A percentile compares a stretch with the other conserved stretches of the same genome.
Conservation (phyloP, 225 moss, liverwort and hornwort genomes). For the Pseudisothecium myosuroides region DNA sequence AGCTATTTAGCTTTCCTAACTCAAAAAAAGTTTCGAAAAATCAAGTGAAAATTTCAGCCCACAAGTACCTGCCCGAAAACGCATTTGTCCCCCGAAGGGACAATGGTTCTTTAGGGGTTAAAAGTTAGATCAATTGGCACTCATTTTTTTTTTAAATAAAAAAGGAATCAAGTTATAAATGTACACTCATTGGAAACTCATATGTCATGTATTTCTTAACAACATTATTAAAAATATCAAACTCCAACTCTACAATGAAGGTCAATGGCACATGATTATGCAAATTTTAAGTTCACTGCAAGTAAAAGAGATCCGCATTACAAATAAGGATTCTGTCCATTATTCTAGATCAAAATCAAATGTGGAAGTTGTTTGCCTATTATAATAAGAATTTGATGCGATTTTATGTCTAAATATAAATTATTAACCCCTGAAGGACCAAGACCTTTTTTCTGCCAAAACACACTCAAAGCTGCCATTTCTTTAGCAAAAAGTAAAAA, state of each 20-base stretch:
- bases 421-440: too few relatives aligned
- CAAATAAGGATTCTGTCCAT: fast-evolving
- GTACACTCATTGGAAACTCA: fast-evolving
- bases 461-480: too few relatives aligned
- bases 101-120: too few relatives aligned
- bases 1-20: too few relatives aligned
- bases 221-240: not conserved
- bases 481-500: too few relatives aligned
- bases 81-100: too few relatives aligned
- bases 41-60: too few relatives aligned
- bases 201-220: not conserved
- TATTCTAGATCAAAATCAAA: not conserved
- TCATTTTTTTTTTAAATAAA: not conserved
- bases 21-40: too few relatives aligned
- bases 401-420: not conserved
- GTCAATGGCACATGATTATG: not conserved
- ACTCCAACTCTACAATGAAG: not conserved
- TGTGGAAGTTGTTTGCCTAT: not conserved
- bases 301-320: fast-evolving
- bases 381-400: not conserved
- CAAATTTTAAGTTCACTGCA: not conserved
- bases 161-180: not conserved
- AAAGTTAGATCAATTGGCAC: fast-evolving
- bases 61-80: too few relatives aligned
- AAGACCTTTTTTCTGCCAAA: too few relatives aligned